A percentile compares a stretch with the other conserved stretches of the same genome.
Conservation (phyloP, 2,329 filamentous ascomycete genomes). For the Epichloe amarillans region DNA sequence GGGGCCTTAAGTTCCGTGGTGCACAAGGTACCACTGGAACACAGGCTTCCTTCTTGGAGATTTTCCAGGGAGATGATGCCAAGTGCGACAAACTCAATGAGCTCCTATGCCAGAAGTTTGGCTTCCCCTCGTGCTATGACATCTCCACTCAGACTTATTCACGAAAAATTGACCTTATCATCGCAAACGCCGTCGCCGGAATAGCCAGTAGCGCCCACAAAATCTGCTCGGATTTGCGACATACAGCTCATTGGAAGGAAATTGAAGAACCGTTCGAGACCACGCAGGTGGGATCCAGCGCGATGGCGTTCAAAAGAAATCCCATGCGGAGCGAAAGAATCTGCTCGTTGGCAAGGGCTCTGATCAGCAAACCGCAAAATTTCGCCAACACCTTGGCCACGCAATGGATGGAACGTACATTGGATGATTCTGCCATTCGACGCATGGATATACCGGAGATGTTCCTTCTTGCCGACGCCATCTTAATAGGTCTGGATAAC, state of each 20-base stretch:
- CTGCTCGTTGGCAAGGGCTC: constrained; percentile 22
- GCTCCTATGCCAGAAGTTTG: constrained; percentile 39
- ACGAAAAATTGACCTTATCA: constrained; percentile 66
- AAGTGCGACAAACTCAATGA: constrained; percentile 43
- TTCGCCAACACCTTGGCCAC: constrained; percentile 19
- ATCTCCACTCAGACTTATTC: constrained; percentile 54
- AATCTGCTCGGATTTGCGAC: constrained; percentile 46
- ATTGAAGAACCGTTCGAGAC: constrained; percentile 75
- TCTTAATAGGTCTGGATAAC: constrained; percentile 55
- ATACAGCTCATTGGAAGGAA: constrained; percentile 71
- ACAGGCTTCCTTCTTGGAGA: constrained; percentile 54
- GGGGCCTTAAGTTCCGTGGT: constrained; percentile 62
- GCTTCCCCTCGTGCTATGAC: constrained; percentile 35
- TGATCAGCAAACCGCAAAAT: constrained; percentile 24
- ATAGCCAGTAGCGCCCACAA: constrained; percentile 63
- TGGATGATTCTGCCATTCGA: constrained; percentile 65
- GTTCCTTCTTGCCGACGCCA: constrained; percentile 55
- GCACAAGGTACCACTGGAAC: constrained; percentile 57
- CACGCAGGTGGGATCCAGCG: constrained; percentile 54
- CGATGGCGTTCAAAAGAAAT: constrained; percentile 20
- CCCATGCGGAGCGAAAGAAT: constrained; percentile 9
- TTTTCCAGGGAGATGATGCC: constrained; percentile 32
- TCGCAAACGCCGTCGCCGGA: constrained; percentile 69
- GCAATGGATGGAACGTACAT: constrained; percentile 49
- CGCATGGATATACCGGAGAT: constrained; percentile 51